Evolutionary conservation across 768 basidiomycete genomes (phyloP).

Genomic region (Cantharellus cinnabarinus): DNA sequence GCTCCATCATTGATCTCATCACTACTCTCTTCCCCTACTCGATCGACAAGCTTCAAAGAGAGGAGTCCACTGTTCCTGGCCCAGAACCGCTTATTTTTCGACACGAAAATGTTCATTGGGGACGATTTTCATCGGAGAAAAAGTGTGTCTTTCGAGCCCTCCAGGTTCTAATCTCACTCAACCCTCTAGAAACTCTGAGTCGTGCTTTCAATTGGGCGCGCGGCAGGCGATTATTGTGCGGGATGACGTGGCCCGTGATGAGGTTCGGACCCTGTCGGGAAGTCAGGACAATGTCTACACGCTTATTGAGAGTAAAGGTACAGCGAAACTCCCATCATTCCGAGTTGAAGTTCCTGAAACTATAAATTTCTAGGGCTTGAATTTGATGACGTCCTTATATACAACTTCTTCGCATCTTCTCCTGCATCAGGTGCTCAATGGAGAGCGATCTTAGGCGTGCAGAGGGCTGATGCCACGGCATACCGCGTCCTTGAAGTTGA

Average conservation of each 20-base stretch:
- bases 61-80: slow-evolving; percentile 18
- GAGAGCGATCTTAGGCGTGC: background rate
- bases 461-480: background rate
- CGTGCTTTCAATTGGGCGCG: slow-evolving; percentile 39
- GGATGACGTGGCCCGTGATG: slow-evolving; percentile 29
- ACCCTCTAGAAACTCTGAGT: background rate
- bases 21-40: slow-evolving; percentile 39
- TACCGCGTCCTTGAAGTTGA: background rate
- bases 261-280: slow-evolving; percentile 31
- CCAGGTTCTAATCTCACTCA: background rate
- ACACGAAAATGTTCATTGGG: background rate
- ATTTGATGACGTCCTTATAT: background rate
- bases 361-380: background rate
- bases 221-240: slow-evolving; percentile 60
- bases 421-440: background rate
- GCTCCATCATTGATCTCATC: slow-evolving; percentile 42
- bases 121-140: background rate
- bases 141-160: background rate
- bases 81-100: background rate
- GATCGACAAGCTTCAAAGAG: slow-evolving; percentile 37
- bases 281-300: slow-evolving; percentile 26
- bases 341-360: background rate
- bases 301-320: background rate
- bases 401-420: background rate
- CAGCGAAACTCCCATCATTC: background rate